phyloP scores from a whole-genome alignment of 306 rosid species.

The Trifolium subterraneum region DNA sequence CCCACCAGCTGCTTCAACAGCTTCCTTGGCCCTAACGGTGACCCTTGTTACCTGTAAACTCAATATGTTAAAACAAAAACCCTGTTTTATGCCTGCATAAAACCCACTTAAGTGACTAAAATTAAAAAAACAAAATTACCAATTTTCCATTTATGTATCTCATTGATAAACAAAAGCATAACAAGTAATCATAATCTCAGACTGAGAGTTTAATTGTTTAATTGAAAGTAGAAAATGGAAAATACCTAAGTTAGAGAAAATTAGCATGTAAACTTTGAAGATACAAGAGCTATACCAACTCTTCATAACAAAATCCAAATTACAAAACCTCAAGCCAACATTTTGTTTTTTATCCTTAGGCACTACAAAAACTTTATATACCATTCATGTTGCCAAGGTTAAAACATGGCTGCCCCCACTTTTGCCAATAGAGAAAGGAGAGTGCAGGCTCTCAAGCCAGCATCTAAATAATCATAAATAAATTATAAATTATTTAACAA shows the following conservation, averaged over 20 bases:
- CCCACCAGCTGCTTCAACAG: constrained; percentile 94
- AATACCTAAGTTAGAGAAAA: not conserved
- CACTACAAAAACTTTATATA: not conserved
- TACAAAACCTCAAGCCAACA: not conserved
- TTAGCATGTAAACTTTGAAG: constrained; percentile 4
- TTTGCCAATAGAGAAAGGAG: constrained; percentile 25
- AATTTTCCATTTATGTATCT: not conserved
- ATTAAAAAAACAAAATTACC: not conserved
- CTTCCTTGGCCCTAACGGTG: constrained; percentile 88
- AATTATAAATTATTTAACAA: not conserved
- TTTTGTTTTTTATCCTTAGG: constrained; percentile 11
- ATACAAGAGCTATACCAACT: constrained; percentile 9
- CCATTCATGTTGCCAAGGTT: not conserved
- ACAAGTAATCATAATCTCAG: constrained; percentile 21
- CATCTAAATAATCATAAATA: not conserved
- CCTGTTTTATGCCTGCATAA: not conserved
- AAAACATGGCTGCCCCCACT: constrained; percentile 5
- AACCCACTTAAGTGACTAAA: not conserved
- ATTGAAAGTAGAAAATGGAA: not conserved
- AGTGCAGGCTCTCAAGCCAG: constrained; percentile 22
- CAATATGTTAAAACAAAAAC: constrained; percentile 25
- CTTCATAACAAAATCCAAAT: constrained; percentile 15
- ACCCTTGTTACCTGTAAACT: constrained; percentile 83
- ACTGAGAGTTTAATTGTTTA: constrained; percentile 4
- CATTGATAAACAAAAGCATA: constrained; percentile 5